Conservation (phyloP, 345 rosid species). For the Syzygium jambos region DNA sequence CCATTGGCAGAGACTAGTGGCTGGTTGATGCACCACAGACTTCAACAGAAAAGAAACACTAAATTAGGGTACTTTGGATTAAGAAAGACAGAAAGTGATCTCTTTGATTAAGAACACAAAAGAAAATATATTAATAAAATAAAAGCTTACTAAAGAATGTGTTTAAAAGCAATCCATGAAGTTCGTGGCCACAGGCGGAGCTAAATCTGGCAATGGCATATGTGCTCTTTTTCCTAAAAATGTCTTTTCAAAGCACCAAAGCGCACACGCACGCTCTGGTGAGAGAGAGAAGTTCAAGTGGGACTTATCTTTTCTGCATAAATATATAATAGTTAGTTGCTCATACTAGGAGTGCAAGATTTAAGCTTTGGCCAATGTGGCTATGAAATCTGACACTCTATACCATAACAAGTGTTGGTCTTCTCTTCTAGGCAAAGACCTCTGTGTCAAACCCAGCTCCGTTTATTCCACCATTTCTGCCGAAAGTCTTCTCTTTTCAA, state of each 20-base stretch:
- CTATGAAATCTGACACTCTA: neutral
- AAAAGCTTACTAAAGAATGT: neutral
- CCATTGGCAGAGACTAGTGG: conserved; percentile 12
- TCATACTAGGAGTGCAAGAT: neutral
- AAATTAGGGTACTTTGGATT: neutral
- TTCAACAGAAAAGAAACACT: neutral
- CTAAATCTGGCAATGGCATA: conserved; percentile 7
- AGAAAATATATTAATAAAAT: neutral
- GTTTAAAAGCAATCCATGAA: neutral
- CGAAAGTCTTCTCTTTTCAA: conserved; percentile 14
- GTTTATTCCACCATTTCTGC: conserved; percentile 12
- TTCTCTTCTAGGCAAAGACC: conserved; percentile 2
- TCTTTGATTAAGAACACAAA: neutral
- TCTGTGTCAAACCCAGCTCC: conserved; percentile 6
- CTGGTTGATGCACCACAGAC: neutral
- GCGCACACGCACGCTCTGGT: neutral
- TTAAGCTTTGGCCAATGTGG: neutral
- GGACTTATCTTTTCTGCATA: conserved; percentile 1
- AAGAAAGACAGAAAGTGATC: neutral
- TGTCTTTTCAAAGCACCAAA: conserved; percentile 11
- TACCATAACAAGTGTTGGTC: conserved; percentile 1
- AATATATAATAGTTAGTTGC: neutral
- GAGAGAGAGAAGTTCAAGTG: neutral
- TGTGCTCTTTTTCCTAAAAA: conserved; percentile 4
- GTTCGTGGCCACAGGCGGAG: neutral